Percentiles rank a stretch among this genome's conserved stretches.
phyloP scores from a whole-genome alignment of 2,329 filamentous ascomycete species.

The Aureobasidium vineae region DNA sequence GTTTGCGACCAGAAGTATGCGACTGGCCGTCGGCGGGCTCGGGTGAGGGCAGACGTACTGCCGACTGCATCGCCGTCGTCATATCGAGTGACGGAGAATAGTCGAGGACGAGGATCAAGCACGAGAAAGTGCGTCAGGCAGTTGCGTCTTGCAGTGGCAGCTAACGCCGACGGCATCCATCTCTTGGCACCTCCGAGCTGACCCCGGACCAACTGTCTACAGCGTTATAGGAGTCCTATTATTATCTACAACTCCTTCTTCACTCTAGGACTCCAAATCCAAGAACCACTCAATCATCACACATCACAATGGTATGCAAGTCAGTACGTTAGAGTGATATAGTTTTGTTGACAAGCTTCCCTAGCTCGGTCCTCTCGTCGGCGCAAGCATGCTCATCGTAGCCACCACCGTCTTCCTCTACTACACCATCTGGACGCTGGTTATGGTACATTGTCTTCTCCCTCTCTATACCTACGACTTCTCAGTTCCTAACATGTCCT shows the following conservation, averaged over 20 bases:
- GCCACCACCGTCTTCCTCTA: conserved; percentile 76
- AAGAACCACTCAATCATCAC: background rate
- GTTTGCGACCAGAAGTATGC: conserved; percentile 34
- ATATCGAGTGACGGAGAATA: conserved; percentile 4
- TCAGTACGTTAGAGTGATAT: no score
- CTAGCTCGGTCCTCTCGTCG: conserved; percentile 86
- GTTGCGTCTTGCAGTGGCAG: background rate
- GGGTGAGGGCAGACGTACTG: conserved; percentile 27
- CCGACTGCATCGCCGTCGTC: conserved; percentile 28
- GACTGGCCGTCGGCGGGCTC: conserved; percentile 27
- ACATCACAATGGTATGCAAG: conserved; percentile 26
- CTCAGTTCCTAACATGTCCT: background rate
- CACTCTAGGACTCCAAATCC: background rate
- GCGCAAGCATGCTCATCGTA: conserved; percentile 72
- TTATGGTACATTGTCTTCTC: conserved; percentile 68
- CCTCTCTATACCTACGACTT: background rate
- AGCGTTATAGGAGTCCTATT: background rate
- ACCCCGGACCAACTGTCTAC: conserved; percentile 11
- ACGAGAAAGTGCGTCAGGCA: conserved; percentile 2
- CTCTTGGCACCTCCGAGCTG: conserved; percentile 19
- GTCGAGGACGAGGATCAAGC: background rate
- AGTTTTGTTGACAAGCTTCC: background rate
- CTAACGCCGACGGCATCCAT: conserved; percentile 1
- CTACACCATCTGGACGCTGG: conserved; percentile 95
- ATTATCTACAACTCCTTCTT: background rate